Base-by-base conservation (phyloP, 169 alveolate species). In the Eimeria zaria region DNA sequence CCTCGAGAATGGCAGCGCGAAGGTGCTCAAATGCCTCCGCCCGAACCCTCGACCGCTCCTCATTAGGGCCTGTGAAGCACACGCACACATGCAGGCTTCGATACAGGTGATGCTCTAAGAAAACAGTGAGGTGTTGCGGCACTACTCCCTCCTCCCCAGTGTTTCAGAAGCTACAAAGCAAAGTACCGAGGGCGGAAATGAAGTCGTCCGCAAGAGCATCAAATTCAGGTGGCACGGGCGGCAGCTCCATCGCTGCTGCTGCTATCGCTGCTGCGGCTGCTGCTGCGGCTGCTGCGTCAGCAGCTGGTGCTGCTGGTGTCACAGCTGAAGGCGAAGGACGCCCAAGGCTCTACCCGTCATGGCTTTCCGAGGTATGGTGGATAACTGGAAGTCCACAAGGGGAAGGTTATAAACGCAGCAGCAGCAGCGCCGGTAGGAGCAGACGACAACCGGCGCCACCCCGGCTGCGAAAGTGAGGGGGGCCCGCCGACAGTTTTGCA, bases 1-100 rank as follows among this genome's bases (percentile, higher is more conserved):
- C 92, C 78, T 85, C 92, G 60, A 85, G 44, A 69, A 85, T 85
- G 80, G 92, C 92, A 24, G 48, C 92, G 58, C 92, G 74, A 30
- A 85, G 92, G 78, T 85, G 92, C 92, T 60, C 60, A 41, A 85
- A 85, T 8, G 92, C 92, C 80, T 85, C 92, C 24, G 92, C 92
- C 78, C 92, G 74, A 46, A 85, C 92, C 60, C 67, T 85, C 58
- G 92, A 85, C 78, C 92, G 53, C 78, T 85, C 92, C 78, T 85
- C 92, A 58, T 85, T 85, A 22, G 92, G 92, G 41, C 92, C 92
- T 85, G 78, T 33, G 58, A 36, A 84, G 78, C 87, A 62, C 92
- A 58, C 39, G 30, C 80, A 85, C 62, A 41, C 80, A 48, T 33
- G 33, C 36, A 41, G 16, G 87, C 41, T 39, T 24, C 41, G 62